Evolutionary conservation across 305 asterid species (phyloP).

Genomic region (Fraxinus latifolia): DNA sequence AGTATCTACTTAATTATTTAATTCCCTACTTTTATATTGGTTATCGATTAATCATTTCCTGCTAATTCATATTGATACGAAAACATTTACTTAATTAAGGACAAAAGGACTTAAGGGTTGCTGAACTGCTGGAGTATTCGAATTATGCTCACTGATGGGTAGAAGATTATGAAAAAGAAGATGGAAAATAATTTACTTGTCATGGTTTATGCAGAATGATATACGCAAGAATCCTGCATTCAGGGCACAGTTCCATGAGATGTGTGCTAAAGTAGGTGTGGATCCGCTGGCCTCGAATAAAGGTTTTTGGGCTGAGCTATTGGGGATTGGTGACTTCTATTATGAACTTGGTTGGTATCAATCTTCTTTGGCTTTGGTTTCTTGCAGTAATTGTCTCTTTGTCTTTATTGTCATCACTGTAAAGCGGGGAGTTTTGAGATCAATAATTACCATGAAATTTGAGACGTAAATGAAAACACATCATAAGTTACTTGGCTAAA

Average conservation of each 20-base stretch:
- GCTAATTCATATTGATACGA: neutral
- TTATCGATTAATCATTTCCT: neutral
- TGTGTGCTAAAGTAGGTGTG: slow-evolving; percentile 98
- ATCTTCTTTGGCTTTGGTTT: neutral
- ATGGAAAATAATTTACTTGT: neutral
- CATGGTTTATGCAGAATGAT: slow-evolving; percentile 65
- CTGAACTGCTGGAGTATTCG: neutral
- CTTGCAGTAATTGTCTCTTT: neutral
- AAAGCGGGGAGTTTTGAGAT: neutral
- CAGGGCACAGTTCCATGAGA: slow-evolving; percentile 93
- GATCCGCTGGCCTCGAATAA: slow-evolving; percentile 97
- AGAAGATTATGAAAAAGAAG: neutral
- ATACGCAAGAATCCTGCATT: slow-evolving; percentile 93
- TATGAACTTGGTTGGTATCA: slow-evolving; percentile 82
- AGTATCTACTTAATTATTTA: neutral
- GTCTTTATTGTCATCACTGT: neutral
- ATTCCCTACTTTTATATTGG: neutral
- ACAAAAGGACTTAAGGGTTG: neutral
- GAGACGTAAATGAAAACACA: neutral
- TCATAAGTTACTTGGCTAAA: neutral
- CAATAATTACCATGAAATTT: neutral
- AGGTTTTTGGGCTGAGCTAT: slow-evolving; percentile 96
- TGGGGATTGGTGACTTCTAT: slow-evolving; percentile 96
- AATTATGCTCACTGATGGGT: neutral
- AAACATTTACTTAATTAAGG: neutral